Evolutionary conservation across 257 asterid species (phyloP).

Genomic region (Solanum medicagineum): DNA sequence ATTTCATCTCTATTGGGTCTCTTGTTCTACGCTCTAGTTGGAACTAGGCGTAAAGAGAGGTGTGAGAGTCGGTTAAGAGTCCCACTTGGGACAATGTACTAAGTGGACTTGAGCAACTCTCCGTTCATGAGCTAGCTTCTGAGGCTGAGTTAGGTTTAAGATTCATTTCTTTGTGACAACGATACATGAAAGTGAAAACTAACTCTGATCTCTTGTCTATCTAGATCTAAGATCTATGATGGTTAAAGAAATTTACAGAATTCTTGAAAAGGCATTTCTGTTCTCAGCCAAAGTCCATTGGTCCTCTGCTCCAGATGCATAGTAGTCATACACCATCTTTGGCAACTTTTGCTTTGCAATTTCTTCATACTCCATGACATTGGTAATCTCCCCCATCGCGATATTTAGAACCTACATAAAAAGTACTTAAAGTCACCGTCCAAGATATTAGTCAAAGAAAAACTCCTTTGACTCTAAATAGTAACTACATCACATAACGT

Average conservation of each 20-base stretch:
- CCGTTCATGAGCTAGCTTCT: neutral
- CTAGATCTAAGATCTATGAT: neutral
- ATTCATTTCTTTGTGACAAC: neutral
- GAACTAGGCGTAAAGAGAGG: no score
- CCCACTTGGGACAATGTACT: neutral
- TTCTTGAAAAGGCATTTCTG: slow-evolving; percentile 15
- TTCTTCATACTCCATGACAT: slow-evolving; percentile 73
- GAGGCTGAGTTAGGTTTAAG: neutral
- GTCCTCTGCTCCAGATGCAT: slow-evolving; percentile 18
- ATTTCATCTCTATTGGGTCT: no score
- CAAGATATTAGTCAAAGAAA: neutral
- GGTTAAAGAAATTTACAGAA: slow-evolving; percentile 2
- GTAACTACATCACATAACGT: neutral
- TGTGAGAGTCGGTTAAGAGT: no score
- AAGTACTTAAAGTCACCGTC: no score
- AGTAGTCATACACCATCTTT: slow-evolving; percentile 51
- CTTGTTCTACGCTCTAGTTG: no score
- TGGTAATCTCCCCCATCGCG: slow-evolving; percentile 66
- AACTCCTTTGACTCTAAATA: neutral
- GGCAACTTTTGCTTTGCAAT: slow-evolving; percentile 85
- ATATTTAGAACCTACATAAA: neutral
- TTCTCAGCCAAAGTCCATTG: slow-evolving; percentile 15
- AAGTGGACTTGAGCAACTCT: neutral
- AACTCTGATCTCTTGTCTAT: neutral
- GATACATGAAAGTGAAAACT: neutral